phyloP scores from a whole-genome alignment of 2,329 filamentous ascomycete genomes.

The Calonectria hongkongensis region DNA sequence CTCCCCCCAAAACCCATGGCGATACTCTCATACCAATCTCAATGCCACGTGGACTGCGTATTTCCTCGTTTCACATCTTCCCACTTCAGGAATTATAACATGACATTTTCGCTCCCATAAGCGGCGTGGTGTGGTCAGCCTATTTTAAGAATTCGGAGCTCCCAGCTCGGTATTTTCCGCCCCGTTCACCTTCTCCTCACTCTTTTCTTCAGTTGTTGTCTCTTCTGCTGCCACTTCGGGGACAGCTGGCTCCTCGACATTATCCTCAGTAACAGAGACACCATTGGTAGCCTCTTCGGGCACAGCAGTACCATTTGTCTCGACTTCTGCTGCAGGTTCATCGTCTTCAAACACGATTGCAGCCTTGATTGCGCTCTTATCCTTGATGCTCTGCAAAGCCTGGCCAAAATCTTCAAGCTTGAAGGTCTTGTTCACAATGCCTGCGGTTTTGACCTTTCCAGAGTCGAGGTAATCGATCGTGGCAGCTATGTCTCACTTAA shows the following conservation, averaged over 20 bases:
- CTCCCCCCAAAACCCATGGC: too few relatives aligned
- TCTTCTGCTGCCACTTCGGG: constrained; percentile 29
- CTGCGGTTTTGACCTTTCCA: constrained; percentile 77
- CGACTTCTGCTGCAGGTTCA: constrained; percentile 21
- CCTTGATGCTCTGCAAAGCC: constrained; percentile 81
- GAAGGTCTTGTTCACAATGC: constrained; percentile 84
- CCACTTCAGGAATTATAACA: neutral
- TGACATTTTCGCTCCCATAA: neutral
- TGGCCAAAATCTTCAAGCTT: constrained; percentile 83
- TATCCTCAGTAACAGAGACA: constrained; percentile 10
- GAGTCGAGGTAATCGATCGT: constrained; percentile 73
- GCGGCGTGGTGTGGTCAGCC: neutral
- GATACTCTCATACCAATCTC: too few relatives aligned
- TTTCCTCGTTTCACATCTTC: neutral
- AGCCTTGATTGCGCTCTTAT: constrained; percentile 84
- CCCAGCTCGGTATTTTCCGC: constrained; percentile 8
- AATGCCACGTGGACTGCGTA: too few relatives aligned
- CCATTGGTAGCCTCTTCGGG: constrained; percentile 16
- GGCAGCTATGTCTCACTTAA: constrained; percentile 57
- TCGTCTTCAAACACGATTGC: constrained; percentile 80
- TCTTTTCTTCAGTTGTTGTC: neutral
- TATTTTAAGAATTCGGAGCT: neutral
- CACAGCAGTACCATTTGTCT: constrained; percentile 10
- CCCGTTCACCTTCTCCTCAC: constrained; percentile 8
- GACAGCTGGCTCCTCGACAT: neutral